Evolutionary conservation across 2,329 filamentous ascomycete genomes (phyloP).

Genomic region (Phaeomoniella chlamydospora): DNA sequence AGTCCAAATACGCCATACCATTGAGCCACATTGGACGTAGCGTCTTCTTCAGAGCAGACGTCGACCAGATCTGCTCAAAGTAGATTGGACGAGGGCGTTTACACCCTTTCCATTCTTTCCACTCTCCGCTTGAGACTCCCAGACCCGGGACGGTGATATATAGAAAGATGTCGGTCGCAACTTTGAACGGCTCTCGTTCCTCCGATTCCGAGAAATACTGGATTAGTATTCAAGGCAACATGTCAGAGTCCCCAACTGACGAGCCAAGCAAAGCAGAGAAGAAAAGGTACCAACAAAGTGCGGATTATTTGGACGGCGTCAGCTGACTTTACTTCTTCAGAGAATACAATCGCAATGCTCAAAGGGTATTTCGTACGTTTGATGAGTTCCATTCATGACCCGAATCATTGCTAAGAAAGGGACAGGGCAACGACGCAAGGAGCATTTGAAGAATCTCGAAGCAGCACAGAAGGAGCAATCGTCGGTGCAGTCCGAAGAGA

Average conservation of each 20-base stretch:
- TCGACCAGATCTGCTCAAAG: too few relatives aligned
- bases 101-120: too few relatives aligned
- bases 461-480: conserved; percentile 24
- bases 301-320: too few relatives aligned
- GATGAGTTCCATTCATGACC: neutral
- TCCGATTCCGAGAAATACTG: neutral
- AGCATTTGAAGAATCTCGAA: conserved; percentile 28
- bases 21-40: too few relatives aligned
- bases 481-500: conserved; percentile 23
- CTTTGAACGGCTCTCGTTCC: neutral
- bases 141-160: too few relatives aligned
- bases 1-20: too few relatives aligned
- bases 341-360: conserved; percentile 26
- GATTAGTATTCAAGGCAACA: neutral
- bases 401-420: neutral
- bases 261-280: conserved; percentile 15
- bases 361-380: conserved; percentile 27
- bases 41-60: too few relatives aligned
- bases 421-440: conserved; percentile 27
- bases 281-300: too few relatives aligned
- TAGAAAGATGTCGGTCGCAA: neutral
- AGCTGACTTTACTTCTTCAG: too few relatives aligned
- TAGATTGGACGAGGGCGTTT: too few relatives aligned
- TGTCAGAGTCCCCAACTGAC: neutral
- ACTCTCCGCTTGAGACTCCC: too few relatives aligned